phyloP scores from a whole-genome alignment of 371 early-diverging fungal genomes.

The Mucor indicus region DNA sequence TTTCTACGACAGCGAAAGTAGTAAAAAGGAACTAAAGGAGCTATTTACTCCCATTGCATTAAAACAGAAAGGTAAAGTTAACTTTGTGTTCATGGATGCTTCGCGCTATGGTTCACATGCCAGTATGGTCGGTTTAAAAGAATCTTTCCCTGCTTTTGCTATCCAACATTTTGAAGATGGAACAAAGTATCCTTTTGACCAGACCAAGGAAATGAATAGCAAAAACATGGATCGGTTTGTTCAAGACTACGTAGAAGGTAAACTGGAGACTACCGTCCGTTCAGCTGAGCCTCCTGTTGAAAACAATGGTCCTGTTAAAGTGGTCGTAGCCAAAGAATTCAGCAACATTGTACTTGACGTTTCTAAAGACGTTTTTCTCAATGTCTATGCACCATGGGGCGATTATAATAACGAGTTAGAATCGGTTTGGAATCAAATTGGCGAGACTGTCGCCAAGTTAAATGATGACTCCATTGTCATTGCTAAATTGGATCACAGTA shows the following conservation, averaged over 20 bases:
- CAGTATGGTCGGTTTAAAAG: conserved; percentile 77
- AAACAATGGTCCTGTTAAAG: conserved; percentile 86
- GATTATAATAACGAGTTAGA: conserved; percentile 90
- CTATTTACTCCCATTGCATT: conserved; percentile 73
- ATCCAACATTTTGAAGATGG: conserved; percentile 72
- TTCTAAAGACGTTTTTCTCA: conserved; percentile 89
- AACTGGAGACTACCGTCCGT: conserved; percentile 76
- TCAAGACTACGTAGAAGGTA: conserved; percentile 64
- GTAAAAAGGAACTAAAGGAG: conserved; percentile 48
- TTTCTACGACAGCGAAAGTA: conserved; percentile 71
- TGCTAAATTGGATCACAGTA: conserved; percentile 95
- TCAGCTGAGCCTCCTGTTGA: conserved; percentile 79
- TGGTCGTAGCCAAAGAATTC: conserved; percentile 83
- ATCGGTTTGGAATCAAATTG: conserved; percentile 80
- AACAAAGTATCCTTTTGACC: conserved; percentile 81
- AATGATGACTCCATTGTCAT: conserved; percentile 64
- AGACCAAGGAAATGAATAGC: conserved; percentile 57
- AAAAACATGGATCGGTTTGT: conserved; percentile 63
- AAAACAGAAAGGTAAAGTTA: conserved; percentile 81
- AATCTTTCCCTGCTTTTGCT: conserved; percentile 89
- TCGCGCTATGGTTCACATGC: conserved; percentile 82
- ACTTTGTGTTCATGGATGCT: conserved; percentile 87
- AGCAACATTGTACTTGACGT: conserved; percentile 77
- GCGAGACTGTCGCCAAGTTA: conserved; percentile 29
- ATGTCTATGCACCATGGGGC: conserved; percentile 95